Evolutionary conservation across 345 rosid genomes (phyloP).

Genomic region (Aurinia saxatilis): DNA sequence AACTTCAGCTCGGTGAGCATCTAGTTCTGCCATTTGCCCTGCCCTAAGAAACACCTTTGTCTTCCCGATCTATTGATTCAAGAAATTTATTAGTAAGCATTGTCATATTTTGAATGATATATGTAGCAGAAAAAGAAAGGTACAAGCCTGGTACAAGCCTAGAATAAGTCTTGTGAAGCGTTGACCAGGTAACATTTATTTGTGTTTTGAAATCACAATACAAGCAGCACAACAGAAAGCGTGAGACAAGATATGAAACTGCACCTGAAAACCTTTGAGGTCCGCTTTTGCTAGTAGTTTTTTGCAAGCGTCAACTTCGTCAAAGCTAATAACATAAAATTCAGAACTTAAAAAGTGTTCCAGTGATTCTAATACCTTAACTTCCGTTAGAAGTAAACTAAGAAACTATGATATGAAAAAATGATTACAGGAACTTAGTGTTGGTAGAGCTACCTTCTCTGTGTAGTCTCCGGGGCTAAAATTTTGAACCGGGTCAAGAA

Average conservation of each 20-base stretch:
- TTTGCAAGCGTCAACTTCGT: constrained; percentile 77
- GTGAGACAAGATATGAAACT: not conserved
- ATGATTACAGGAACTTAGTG: not conserved
- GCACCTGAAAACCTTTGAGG: constrained; percentile 84
- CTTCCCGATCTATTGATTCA: constrained; percentile 67
- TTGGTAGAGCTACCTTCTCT: constrained; percentile 43
- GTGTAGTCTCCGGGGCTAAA: constrained; percentile 56
- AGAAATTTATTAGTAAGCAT: constrained; percentile 6
- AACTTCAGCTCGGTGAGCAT: constrained; percentile 67
- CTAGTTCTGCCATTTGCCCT: constrained; percentile 99
- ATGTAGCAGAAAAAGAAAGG: not conserved
- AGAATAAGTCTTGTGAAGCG: not conserved
- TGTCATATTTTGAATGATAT: not conserved
- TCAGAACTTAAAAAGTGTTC: not conserved
- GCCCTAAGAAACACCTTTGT: constrained; percentile 94
- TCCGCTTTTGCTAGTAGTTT: constrained; percentile 70
- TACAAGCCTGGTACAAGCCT: no score
- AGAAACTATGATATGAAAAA: constrained; percentile 3
- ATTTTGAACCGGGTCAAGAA: constrained; percentile 62
- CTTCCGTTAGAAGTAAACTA: not conserved
- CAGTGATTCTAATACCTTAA: not conserved
- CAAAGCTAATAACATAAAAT: constrained; percentile 36
- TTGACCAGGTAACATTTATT: not conserved
- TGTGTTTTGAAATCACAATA: constrained; percentile 4
- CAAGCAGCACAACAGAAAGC: not conserved